Conservation (phyloP, 2,329 filamentous ascomycete genomes). For the Penicillium italicum region DNA sequence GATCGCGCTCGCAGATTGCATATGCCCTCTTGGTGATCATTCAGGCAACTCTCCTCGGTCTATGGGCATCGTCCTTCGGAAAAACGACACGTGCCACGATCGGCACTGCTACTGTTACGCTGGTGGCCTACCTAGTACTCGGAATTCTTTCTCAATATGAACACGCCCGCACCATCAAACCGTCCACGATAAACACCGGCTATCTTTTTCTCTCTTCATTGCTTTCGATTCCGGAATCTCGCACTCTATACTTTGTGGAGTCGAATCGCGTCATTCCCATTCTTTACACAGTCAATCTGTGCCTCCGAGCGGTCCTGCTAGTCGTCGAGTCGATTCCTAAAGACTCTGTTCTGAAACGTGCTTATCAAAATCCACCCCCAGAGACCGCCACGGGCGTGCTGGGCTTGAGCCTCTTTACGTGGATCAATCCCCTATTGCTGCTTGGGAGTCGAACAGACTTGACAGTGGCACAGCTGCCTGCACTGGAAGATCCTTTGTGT, state of each 20-base stretch:
- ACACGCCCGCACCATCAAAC: neutral
- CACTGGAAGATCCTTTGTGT: neutral
- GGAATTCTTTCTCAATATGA: slow-evolving; percentile 2
- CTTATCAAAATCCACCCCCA: slow-evolving; percentile 1
- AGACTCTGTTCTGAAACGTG: neutral
- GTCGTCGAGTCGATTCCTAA: slow-evolving; percentile 1
- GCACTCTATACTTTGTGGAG: neutral
- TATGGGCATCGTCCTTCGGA: neutral
- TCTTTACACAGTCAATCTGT: neutral
- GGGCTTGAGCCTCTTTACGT: slow-evolving; percentile 1
- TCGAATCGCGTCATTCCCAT: neutral
- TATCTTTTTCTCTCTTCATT: slow-evolving; percentile 1
- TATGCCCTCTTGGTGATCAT: neutral
- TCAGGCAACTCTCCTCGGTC: neutral
- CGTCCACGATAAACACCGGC: neutral
- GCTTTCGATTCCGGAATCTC: neutral
- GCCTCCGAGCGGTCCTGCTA: neutral
- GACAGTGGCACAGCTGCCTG: neutral
- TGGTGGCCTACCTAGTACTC: neutral
- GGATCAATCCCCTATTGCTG: slow-evolving; percentile 2
- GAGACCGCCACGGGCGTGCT: neutral
- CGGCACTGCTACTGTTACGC: neutral
- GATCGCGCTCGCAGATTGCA: neutral
- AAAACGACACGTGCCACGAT: slow-evolving; percentile 1
- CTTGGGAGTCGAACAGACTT: slow-evolving; percentile 1